Evolutionary conservation across 1,284 basidiomycete species (phyloP), one percentile per base, ranked within the genome.

Genomic region (Tylopilus sp.): DNA sequence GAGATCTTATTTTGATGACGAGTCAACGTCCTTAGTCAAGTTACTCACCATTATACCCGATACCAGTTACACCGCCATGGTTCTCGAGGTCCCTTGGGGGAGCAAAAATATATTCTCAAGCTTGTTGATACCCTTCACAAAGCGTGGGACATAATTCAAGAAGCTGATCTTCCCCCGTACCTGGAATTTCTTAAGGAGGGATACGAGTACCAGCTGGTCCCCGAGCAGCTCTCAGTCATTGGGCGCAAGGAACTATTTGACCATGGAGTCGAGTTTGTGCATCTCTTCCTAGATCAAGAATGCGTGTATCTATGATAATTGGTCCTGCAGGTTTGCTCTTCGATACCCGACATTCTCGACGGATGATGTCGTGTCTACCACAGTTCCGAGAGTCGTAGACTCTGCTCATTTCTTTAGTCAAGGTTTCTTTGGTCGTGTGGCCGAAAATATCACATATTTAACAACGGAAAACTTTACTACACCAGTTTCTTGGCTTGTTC

Each of bases 131-230:
- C 72, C 56, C 70, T 77, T 31, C 57, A 60, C 5, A 57, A 64
- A 37, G 58, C 65, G 17, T 57, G 62, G 17, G 65, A 68, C 7
- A 54, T 57, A 9, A 68, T 76, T 42, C 58, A 67, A 50, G 62
- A 55, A 32, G 63, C 68, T 26, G 51, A 64, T 13, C 68, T 77
- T 1, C 73, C 76, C 0, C 52, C 49, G 4, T 59, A 61, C 53
- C 61, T 77, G 26, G 61, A 60, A 47, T 80, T 80, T 63, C 63
- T 79, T 22, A 73, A 74, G 55, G 62, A 71, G 6, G 70, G 76
- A 19, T 78, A 78, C 60, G 65, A 57, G 43, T 67, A 67, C 24
- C 62, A 67, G 24, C 62, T 64, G 5, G 41, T 26, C 8, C 59
- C 61, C 1, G 20, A 53, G 15, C n/a, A 52, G 2, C 63, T 78